A percentile compares a stretch with the other conserved stretches of the same genome.
phyloP scores from a whole-genome alignment of 1,284 basidiomycete species.

The Trichosporon faecale region DNA sequence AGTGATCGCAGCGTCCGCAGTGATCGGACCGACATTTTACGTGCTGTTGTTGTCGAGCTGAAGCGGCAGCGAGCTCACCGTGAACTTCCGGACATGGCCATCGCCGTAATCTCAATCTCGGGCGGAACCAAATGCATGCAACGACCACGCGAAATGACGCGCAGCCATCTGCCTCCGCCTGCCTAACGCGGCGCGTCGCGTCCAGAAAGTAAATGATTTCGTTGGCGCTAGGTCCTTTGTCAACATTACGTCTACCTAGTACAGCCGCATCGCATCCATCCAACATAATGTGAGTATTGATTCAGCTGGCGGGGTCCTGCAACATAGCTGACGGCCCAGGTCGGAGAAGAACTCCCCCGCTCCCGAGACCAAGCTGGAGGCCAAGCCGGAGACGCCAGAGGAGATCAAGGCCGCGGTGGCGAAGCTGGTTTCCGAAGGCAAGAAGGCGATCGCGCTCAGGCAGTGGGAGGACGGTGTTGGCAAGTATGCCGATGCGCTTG shows the following conservation, averaged over 20 bases:
- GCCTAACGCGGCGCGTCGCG: not conserved
- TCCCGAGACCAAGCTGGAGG: not conserved
- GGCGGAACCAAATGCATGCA: not conserved
- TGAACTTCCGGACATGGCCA: not conserved
- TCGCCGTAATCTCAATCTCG: not conserved
- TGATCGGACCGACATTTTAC: not conserved
- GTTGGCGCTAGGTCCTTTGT: not conserved
- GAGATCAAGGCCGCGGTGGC: slow-evolving; percentile 23
- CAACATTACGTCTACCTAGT: not conserved
- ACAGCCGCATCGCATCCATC: not conserved
- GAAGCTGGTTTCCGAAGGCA: slow-evolving; percentile 46
- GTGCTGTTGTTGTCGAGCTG: not conserved
- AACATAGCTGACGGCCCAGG: not conserved
- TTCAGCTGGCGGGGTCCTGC: not conserved
- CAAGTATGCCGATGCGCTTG: slow-evolving; percentile 77
- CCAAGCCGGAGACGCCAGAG: slow-evolving; percentile 20
- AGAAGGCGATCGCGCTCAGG: slow-evolving; percentile 71
- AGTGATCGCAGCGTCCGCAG: not conserved
- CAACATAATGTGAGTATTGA: not conserved
- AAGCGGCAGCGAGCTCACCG: not conserved
- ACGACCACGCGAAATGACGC: not conserved
- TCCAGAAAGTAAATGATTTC: slow-evolving; percentile 7
- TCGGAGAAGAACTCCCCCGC: not conserved
- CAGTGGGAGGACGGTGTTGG: slow-evolving; percentile 83
- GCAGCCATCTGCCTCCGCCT: not conserved